phyloP scores from a whole-genome alignment of 2,329 filamentous ascomycete genomes.

The Phyllachora maydis region DNA sequence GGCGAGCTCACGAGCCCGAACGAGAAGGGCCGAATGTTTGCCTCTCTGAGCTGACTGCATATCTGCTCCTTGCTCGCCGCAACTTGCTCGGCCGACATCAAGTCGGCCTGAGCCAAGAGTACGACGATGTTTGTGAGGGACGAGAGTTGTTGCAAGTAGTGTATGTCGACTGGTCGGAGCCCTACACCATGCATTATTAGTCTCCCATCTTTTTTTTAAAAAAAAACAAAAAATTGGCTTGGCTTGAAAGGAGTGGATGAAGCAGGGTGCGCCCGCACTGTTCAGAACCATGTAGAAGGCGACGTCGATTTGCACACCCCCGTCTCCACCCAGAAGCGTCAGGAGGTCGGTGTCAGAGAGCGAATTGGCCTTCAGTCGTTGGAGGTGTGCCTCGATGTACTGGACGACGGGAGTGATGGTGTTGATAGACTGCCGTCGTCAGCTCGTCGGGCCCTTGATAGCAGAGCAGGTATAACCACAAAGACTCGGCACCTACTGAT shows the following conservation, averaged over 20 bases:
- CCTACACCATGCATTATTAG: no score
- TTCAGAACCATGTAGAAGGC: constrained; percentile 65
- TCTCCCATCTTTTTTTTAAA: no score
- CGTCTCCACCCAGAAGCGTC: constrained; percentile 58
- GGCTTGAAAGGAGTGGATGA: no score
- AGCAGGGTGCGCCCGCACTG: no score
- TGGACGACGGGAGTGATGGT: constrained; percentile 38
- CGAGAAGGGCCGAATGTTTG: constrained; percentile 42
- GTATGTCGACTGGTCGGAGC: constrained; percentile 42
- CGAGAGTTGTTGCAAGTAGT: constrained; percentile 50
- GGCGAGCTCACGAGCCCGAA: constrained; percentile 25
- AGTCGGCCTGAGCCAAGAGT: constrained; percentile 59
- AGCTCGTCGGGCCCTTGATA: no score
- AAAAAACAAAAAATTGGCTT: no score
- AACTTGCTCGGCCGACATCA: constrained; percentile 35
- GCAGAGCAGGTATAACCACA: no score
- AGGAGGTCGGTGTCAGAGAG: constrained; percentile 56
- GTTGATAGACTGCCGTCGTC: constrained; percentile 29
- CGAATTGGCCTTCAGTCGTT: constrained; percentile 39
- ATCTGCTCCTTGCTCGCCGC: constrained; percentile 37
- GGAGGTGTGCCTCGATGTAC: constrained; percentile 54
- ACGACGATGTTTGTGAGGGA: constrained; percentile 69
- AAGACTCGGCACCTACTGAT: constrained; percentile 26
- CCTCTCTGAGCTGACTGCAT: constrained; percentile 29
- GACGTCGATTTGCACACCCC: constrained; percentile 66